Evolutionary conservation across 345 rosid genomes (phyloP), one percentile per base, ranked within the genome.

Genomic region (Arabis alpina): DNA sequence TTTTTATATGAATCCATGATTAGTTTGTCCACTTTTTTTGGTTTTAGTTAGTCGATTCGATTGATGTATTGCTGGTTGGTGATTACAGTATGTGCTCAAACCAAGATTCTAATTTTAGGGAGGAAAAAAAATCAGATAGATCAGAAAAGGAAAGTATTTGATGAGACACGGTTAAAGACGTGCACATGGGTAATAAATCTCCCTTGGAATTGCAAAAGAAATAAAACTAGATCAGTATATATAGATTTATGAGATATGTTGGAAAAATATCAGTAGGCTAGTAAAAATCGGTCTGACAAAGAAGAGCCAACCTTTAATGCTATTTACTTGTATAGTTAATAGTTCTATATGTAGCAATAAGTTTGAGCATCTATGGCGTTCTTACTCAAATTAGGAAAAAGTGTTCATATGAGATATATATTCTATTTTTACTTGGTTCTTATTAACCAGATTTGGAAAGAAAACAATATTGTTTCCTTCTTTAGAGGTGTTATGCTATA

Each of bases 311-410:
- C 23, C 2, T 8, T 48, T 10, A 24, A 14, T 54, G 41, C 40
- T 72, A 64, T 37, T 55, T 2, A 37, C 27, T 25, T 11, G 42
- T 42, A 36, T 36, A 36, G 40, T 8, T 36, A 32, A 32, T 39
- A 59, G 11, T 39, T 49, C 30, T 34, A 40, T 37, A 37, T 39
- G 44, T 65, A 49, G 6, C 32, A 30, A 14, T 43, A 43, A 24
- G 36, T 52, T 15, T 37, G 16, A 43, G 73, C 42, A 52, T 14
- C 37, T 24, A 8, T 52, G 43, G 11, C 47, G 13, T 48, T 54
- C 51, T 54, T 19, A 75, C 65, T 68, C 53, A 64, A 54, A 68
- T 23, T 54, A 61, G 74, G 40, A 63, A 28, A 51, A 45, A 53
- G 27, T 24, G 43, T 44, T 51, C 64, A 44, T 42, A 6, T 65